Evolutionary conservation across 768 basidiomycete genomes (phyloP), one percentile per base, ranked within the genome.

Genomic region (Punctularia strigosozonata): DNA sequence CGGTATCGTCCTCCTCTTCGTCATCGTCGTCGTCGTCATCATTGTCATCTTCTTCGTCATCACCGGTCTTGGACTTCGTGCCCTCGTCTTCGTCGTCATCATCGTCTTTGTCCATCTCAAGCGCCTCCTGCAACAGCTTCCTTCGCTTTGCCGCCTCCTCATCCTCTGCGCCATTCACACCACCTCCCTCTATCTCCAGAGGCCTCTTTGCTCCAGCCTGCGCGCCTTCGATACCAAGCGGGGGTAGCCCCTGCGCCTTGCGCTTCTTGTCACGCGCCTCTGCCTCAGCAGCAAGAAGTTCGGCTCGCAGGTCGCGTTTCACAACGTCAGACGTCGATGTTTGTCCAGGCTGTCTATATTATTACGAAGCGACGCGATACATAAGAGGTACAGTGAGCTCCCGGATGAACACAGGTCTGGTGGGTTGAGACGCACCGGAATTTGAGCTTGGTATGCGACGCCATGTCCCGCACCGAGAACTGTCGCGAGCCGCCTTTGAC

Each of bases 381-480:
- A 43, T 19, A 21, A 10, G 8, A 34, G 33, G 20, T 19, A 19
- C 28, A 10, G 33, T 34, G 18, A 20, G 33, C 19, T 21, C 25
- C 18, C 2, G n/a, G n/a, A 38, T 14, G 26, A 30, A 24, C 18
- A 18, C 36, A 25, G 28, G 14, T 20, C 6, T 18, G 17, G 25
- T 25, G n/a, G 28, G 13, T 30, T 2, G 26, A 15, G 15, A 54
- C 73, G 40, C 43, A 86, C 80, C 94, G 80, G 63, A 99, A 99
- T 66, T 99, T 99, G 50, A 99, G 82, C 61, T 95, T 94, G 2
- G 94, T 99, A 58, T 97, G 86, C 2, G 88, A 71, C 5, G 94
- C 88, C 75, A 97, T 84, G 57, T 95, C 90, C 45, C 86, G 76
- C 53, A 87, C 82, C 4, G 90, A 94, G 64, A 80, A 90, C 54